Conservation (phyloP, 768 basidiomycete genomes). For the Russula vinacea region DNA sequence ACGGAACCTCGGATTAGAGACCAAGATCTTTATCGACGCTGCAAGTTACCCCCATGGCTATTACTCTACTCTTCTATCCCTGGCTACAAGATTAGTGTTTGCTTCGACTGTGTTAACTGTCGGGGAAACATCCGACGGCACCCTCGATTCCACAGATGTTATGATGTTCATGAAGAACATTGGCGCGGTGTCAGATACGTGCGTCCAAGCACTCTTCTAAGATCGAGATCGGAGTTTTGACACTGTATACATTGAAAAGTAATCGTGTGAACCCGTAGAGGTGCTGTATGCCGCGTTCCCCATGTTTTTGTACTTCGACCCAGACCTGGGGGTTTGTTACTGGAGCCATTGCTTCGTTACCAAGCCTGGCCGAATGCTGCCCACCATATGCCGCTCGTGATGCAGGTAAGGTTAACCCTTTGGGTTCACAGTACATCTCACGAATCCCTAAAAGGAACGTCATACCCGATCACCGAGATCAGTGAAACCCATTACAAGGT, state of each 20-base stretch:
- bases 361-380: conserved; percentile 8
- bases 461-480: conserved; percentile 15
- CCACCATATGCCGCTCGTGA: conserved; percentile 20
- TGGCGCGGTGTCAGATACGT: conserved; percentile 2
- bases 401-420: conserved; percentile 16
- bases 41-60: neutral
- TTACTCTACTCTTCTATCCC: conserved; percentile 14
- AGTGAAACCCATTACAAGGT: conserved; percentile 13
- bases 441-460: neutral
- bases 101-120: conserved; percentile 25
- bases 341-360: conserved; percentile 26
- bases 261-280: conserved; percentile 25
- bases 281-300: conserved; percentile 25
- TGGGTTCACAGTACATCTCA: neutral
- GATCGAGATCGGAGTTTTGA: neutral
- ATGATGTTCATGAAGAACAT: conserved; percentile 31
- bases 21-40: neutral
- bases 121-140: conserved; percentile 14
- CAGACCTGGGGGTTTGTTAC: conserved; percentile 15
- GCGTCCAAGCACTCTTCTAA: neutral
- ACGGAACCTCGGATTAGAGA: conserved; percentile 20
- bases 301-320: conserved; percentile 26
- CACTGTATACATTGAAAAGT: neutral
- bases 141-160: conserved; percentile 17
- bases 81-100: conserved; percentile 16